Conservation (phyloP, 306 rosid genomes). For the Citrullus amarus region DNA sequence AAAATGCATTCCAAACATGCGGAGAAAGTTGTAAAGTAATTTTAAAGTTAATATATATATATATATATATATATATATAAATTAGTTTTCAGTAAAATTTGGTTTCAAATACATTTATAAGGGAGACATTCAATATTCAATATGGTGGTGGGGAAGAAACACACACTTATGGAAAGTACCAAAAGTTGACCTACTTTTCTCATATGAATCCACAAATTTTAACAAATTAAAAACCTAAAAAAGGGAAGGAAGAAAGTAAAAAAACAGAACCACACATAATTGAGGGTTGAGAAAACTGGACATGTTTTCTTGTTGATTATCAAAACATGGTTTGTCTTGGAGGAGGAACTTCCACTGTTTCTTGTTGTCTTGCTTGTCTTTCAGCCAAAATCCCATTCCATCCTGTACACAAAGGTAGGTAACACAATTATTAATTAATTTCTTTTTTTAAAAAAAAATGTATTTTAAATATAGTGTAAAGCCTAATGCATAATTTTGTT, state of each 20-base stretch:
- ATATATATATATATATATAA: too few species aligned
- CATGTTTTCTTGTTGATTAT: slow-evolving; percentile 6
- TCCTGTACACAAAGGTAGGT: slow-evolving; percentile 19
- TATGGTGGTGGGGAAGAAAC: background rate
- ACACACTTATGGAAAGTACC: background rate
- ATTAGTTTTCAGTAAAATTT: too few species aligned
- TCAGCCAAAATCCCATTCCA: slow-evolving; percentile 57
- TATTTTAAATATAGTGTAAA: too few species aligned
- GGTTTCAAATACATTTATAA: too few species aligned
- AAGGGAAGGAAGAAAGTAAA: background rate
- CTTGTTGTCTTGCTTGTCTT: slow-evolving; percentile 15
- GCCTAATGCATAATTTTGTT: background rate
- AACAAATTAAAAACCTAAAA: background rate
- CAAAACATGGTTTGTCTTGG: slow-evolving; percentile 29
- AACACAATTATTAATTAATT: background rate
- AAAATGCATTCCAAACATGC: too few species aligned
- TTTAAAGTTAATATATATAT: too few species aligned
- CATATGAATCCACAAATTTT: background rate
- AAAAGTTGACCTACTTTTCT: background rate
- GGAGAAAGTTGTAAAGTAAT: too few species aligned
- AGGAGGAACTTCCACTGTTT: slow-evolving; percentile 34
- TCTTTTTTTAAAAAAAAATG: too few species aligned
- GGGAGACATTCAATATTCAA: too few species aligned
- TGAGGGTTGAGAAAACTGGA: background rate
- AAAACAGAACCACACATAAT: background rate